A percentile compares a stretch with the other conserved stretches of the same genome.
phyloP scores from a whole-genome alignment of 169 alveolate species.

The Plasmodium gonderi region DNA sequence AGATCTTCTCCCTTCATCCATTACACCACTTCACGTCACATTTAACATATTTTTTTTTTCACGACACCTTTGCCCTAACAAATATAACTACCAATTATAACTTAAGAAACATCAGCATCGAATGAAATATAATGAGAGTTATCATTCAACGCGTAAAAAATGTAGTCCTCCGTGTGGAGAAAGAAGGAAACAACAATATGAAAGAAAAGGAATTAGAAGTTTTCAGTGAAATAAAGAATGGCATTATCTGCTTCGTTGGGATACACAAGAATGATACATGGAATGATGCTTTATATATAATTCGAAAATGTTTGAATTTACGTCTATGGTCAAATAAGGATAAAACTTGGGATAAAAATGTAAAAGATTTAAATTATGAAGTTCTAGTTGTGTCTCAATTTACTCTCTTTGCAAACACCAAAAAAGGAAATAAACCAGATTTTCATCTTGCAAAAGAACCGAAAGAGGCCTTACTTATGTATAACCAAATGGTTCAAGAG shows the following conservation, averaged over 20 bases:
- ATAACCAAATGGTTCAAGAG: slow-evolving; percentile 85
- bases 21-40: too few species aligned
- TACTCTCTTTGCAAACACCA: slow-evolving; percentile 91
- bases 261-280: slow-evolving; percentile 63
- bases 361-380: slow-evolving; percentile 87
- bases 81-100: not conserved
- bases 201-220: slow-evolving; percentile 51
- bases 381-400: slow-evolving; percentile 91
- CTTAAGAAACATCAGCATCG: not conserved
- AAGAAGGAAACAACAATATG: not conserved
- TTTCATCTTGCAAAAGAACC: slow-evolving; percentile 93
- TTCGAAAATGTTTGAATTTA: slow-evolving; percentile 87
- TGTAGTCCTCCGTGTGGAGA: slow-evolving; percentile 26
- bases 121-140: slow-evolving; percentile 16
- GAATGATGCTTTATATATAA: slow-evolving; percentile 66
- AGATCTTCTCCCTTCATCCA: too few species aligned
- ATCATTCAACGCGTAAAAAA: slow-evolving; percentile 46
- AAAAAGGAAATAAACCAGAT: slow-evolving; percentile 94
- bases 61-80: not conserved
- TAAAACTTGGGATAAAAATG: slow-evolving; percentile 89
- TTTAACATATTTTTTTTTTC: too few species aligned
- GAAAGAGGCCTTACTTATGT: slow-evolving; percentile 89
- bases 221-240: slow-evolving; percentile 46
- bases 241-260: slow-evolving; percentile 50
- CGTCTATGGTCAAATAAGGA: slow-evolving; percentile 88